A percentile compares a stretch with the other conserved stretches of the same genome.
Evolutionary conservation across 805 yeast species (phyloP).

Genomic region (Metschnikowia shivogae): DNA sequence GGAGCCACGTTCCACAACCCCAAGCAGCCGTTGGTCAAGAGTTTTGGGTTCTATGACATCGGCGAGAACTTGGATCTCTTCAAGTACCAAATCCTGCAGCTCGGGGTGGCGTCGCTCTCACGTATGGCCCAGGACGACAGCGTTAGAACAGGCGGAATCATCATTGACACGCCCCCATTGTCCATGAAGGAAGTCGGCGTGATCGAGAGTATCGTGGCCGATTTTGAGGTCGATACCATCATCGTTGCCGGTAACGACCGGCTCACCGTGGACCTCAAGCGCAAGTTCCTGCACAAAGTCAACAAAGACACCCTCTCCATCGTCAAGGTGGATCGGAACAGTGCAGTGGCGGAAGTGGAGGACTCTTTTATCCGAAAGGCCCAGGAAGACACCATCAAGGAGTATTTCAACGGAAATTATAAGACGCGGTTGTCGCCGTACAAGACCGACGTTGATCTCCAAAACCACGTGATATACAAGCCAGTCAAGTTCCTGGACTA

Average conservation of each 20-base stretch:
- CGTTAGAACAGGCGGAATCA: conserved; percentile 49
- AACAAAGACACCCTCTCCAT: conserved; percentile 34
- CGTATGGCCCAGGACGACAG: conserved; percentile 49
- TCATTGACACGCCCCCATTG: conserved; percentile 74
- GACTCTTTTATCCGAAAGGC: conserved; percentile 61
- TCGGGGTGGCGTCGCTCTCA: conserved; percentile 46
- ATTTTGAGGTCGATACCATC: conserved; percentile 55
- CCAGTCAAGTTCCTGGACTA: conserved; percentile 47
- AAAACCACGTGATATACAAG: conserved; percentile 56
- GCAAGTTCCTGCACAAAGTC: conserved; percentile 40
- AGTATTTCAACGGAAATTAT: conserved; percentile 82
- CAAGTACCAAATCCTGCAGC: conserved; percentile 43
- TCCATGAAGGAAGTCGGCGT: conserved; percentile 46
- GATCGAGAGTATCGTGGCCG: conserved; percentile 54
- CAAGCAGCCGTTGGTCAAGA: conserved; percentile 85
- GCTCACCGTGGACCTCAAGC: conserved; percentile 57
- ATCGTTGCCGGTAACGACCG: conserved; percentile 78
- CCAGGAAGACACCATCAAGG: conserved; percentile 76
- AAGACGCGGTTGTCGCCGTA: conserved; percentile 75
- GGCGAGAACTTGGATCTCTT: conserved; percentile 56
- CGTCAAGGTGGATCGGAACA: conserved; percentile 63
- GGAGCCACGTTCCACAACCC: conserved; percentile 76
- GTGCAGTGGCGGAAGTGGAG: conserved; percentile 74
- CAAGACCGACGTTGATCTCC: conserved; percentile 67
- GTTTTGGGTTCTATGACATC: conserved; percentile 65